Conservation (phyloP, 164 flowering plant species). For the Brasenia schreberi region DNA sequence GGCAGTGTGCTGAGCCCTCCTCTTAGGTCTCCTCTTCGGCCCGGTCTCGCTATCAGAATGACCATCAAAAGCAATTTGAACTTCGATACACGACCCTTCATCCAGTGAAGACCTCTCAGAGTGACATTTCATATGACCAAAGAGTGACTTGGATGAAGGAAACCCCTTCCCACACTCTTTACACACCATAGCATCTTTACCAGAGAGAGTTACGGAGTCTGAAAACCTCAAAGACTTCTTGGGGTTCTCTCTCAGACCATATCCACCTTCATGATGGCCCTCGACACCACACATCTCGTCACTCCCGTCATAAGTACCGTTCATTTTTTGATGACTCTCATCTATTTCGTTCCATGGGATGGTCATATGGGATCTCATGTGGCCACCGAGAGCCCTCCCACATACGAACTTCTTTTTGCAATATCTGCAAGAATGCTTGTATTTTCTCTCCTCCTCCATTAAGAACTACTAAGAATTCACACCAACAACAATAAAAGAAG, state of each 20-base stretch:
- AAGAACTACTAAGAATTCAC: background rate
- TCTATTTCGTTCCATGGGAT: conserved; percentile 21
- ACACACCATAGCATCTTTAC: conserved; percentile 25
- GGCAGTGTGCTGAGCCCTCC: conserved; percentile 14
- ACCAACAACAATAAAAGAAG: conserved; percentile 3
- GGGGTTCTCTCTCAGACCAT: conserved; percentile 66
- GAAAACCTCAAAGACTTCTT: conserved; percentile 53
- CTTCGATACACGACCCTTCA: conserved; percentile 23
- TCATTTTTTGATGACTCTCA: conserved; percentile 16
- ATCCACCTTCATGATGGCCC: conserved; percentile 14
- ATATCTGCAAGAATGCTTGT: conserved; percentile 56
- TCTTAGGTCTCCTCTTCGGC: conserved; percentile 26
- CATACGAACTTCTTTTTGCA: conserved; percentile 62
- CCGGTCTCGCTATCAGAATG: conserved; percentile 47
- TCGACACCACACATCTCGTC: conserved; percentile 3
- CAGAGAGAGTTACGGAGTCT: conserved; percentile 15
- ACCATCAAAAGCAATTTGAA: conserved; percentile 25
- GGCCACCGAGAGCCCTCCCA: conserved; percentile 91
- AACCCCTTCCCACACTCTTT: conserved; percentile 71
- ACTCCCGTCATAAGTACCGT: conserved; percentile 10
- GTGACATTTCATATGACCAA: conserved; percentile 84
- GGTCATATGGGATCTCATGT: conserved; percentile 82
- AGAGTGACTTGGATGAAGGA: conserved; percentile 61
- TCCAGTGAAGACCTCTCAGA: conserved; percentile 15
- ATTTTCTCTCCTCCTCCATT: conserved; percentile 29